Evolutionary conservation across 2,329 filamentous ascomycete species (phyloP), one percentile per base, ranked within the genome.

Genomic region (Paracoccidioides lutzii): DNA sequence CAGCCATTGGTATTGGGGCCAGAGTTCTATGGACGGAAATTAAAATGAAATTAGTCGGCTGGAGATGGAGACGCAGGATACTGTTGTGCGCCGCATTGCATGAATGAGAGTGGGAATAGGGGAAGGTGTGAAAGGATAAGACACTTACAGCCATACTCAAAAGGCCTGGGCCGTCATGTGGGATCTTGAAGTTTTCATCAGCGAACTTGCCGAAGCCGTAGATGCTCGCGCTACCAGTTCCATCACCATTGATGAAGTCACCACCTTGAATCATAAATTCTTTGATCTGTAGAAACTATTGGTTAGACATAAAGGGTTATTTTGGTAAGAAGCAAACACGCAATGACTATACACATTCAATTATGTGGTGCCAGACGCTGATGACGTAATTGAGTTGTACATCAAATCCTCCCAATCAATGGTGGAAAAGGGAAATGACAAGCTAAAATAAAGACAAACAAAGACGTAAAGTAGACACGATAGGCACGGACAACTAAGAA

Each of bases 251-350:
- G 59, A 95, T 76, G 70, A 97, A 97, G 71, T 98, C 93, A 54
- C 93, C 93, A 48, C 91, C 91, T 71, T 98, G 93, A 66, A 93
- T 87, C 91, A 97, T 97, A 75, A 97, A 96, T 65, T 88, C 87
- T 73, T 87, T 88, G 70, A 96, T 95, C 88, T 94, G 61, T 38
- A 41, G 12, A 33, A 52, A 10, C 30, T 22, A 33, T 52, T 6
- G 14, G 49, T 42, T 52, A 42, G 49, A 15, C 4, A 6, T 14
- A n/a, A 3, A 12, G 9, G 9, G 3, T 46, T 12, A 7, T 4
- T 46, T 15, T 15, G 15, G 22, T 22, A 32, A 41, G 15, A 14
- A 9, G 10, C 10, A 41, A n/a, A 9, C 14, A 41, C 40, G 10
- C 40, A 5, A 14, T 14, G 15, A n/a, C 12, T n/a, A n/a, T 14